Conservation (phyloP, 768 basidiomycete species). For the Coprinopsis strossmayeri region DNA sequence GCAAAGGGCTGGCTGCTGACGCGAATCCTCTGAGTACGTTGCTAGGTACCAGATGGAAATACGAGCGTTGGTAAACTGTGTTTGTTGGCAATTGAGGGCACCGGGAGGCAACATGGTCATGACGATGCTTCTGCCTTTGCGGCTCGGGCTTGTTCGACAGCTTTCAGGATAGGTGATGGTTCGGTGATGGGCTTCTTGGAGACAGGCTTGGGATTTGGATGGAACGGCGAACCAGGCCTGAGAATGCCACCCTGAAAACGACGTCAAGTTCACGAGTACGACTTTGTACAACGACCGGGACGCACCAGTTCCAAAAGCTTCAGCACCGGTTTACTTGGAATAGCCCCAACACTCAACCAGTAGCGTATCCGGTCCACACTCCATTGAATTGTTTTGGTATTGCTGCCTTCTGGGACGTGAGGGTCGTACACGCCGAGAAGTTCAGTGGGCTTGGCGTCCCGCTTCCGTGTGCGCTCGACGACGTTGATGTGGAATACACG, state of each 20-base stretch:
- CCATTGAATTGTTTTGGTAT: conserved; percentile 79
- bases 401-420: conserved; percentile 39
- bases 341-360: conserved; percentile 83
- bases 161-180: conserved; percentile 14
- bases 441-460: conserved; percentile 86
- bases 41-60: too few relatives aligned
- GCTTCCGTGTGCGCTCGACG: conserved; percentile 58
- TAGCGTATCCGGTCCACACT: conserved; percentile 85
- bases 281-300: conserved; percentile 13
- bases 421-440: conserved; percentile 83
- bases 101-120: neutral
- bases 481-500: conserved; percentile 85
- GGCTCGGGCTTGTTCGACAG: conserved; percentile 4
- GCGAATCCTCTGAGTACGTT: too few relatives aligned
- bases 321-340: conserved; percentile 72
- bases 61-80: too few relatives aligned
- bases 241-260: conserved; percentile 53
- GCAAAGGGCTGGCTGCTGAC: too few relatives aligned
- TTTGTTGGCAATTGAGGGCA: neutral
- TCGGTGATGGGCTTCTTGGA: conserved; percentile 9
- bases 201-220: conserved; percentile 25
- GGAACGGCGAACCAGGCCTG: conserved; percentile 49
- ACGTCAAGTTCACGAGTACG: neutral
- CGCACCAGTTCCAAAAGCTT: conserved; percentile 75
- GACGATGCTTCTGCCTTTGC: conserved; percentile 2